phyloP scores from a whole-genome alignment of 2,329 filamentous ascomycete genomes.

The Alternaria sp. region DNA sequence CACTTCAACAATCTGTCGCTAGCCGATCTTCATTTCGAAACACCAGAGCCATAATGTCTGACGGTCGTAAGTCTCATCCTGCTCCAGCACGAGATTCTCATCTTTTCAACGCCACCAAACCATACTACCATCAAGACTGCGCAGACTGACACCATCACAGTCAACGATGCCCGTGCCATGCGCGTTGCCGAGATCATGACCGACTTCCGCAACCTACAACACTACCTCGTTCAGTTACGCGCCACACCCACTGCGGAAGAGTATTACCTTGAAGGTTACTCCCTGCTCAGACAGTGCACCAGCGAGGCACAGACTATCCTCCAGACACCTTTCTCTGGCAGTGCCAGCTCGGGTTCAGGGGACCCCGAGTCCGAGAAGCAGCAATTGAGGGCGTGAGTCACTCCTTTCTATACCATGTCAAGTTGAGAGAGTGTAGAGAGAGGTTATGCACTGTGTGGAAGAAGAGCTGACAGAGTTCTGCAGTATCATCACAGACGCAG shows the following conservation, averaged over 20 bases:
- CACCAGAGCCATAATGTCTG: conserved; percentile 56
- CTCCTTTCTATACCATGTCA: neutral
- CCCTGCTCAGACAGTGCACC: conserved; percentile 64
- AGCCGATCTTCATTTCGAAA: conserved; percentile 20
- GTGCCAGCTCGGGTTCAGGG: conserved; percentile 51
- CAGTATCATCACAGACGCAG: conserved; percentile 68
- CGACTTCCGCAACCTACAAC: conserved; percentile 68
- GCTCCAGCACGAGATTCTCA: neutral
- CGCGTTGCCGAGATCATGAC: conserved; percentile 70
- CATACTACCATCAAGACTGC: neutral
- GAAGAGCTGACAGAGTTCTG: conserved; percentile 27
- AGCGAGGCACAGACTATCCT: conserved; percentile 64
- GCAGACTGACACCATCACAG: conserved; percentile 49
- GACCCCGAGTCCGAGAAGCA: conserved; percentile 64
- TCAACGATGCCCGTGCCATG: conserved; percentile 70
- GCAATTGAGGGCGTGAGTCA: conserved; percentile 63
- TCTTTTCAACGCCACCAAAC: neutral
- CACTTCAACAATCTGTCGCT: conserved; percentile 20
- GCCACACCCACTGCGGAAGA: conserved; percentile 62
- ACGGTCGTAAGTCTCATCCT: conserved; percentile 61
- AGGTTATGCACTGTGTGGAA: neutral
- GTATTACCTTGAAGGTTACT: conserved; percentile 66
- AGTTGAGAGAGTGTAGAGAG: neutral
- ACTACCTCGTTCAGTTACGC: conserved; percentile 65
- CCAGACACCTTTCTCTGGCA: conserved; percentile 60